Evolutionary conservation across 768 basidiomycete genomes (phyloP).

Genomic region (Kwoniella sp.): DNA sequence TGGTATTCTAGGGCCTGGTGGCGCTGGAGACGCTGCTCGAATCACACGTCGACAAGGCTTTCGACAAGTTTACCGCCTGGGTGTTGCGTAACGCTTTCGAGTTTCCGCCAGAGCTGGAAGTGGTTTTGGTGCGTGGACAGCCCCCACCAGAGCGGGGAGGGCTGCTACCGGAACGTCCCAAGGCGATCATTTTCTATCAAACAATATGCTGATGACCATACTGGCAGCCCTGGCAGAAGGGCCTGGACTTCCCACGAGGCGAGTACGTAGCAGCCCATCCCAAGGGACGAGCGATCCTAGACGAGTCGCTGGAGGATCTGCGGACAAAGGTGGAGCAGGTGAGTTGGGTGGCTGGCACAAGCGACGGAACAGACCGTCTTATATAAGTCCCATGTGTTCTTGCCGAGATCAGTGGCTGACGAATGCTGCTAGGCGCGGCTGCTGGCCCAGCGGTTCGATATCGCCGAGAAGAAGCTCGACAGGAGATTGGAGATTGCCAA

Average conservation of each 20-base stretch:
- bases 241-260: conserved; percentile 62
- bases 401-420: not conserved
- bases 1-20: conserved; percentile 67
- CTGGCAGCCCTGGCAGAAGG: conserved; percentile 57
- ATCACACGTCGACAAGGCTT: conserved; percentile 80
- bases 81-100: conserved; percentile 80
- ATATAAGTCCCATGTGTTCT: not conserved
- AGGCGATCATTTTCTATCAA: no score
- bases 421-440: conserved; percentile 62
- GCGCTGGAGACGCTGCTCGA: conserved; percentile 84
- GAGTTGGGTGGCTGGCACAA: no score
- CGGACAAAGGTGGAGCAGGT: conserved; percentile 67
- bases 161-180: no score
- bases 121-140: conserved; percentile 44
- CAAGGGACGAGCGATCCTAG: conserved; percentile 56
- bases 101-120: conserved; percentile 51
- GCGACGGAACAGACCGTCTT: no score
- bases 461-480: conserved; percentile 56
- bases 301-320: conserved; percentile 66
- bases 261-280: conserved; percentile 45
- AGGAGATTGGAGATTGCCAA: conserved; percentile 54
- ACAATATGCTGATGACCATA: not conserved
- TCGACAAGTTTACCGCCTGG: conserved; percentile 90
- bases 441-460: conserved; percentile 58
- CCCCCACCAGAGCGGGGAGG: no score